A percentile compares a stretch with the other conserved stretches of the same genome.
Evolutionary conservation across 2,329 filamentous ascomycete genomes (phyloP).

Genomic region (Penicillium crustosum): DNA sequence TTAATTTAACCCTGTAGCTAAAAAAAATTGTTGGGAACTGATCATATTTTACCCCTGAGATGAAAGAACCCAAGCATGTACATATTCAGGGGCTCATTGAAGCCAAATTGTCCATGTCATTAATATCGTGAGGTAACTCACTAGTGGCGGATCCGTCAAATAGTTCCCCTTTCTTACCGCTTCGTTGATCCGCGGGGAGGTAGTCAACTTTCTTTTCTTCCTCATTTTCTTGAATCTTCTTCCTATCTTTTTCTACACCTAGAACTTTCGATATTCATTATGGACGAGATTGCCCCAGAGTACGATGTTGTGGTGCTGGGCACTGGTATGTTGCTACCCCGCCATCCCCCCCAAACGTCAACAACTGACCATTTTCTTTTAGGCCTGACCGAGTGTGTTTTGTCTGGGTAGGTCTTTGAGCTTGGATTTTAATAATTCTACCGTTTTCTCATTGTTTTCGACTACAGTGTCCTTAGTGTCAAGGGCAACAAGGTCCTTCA

Average conservation of each 20-base stretch:
- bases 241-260: slow-evolving; percentile 14
- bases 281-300: slow-evolving; percentile 98
- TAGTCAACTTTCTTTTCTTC: slow-evolving; percentile 22
- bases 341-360: slow-evolving; percentile 22
- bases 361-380: slow-evolving; percentile 30
- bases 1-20: not conserved
- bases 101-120: not conserved
- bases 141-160: slow-evolving; percentile 29
- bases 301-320: slow-evolving; percentile 99
- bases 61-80: slow-evolving; percentile 2
- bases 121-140: slow-evolving; percentile 19
- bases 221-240: slow-evolving; percentile 16
- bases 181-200: slow-evolving; percentile 31
- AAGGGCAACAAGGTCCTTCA: slow-evolving; percentile 99
- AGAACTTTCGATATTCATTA: slow-evolving; percentile 49
- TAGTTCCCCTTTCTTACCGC: slow-evolving; percentile 29
- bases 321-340: slow-evolving; percentile 69
- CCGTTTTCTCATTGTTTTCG: slow-evolving; percentile 20
- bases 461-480: slow-evolving; percentile 80
- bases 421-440: slow-evolving; percentile 18
- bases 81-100: slow-evolving; percentile 7
- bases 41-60: slow-evolving; percentile 9
- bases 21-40: not conserved
- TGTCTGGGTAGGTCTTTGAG: slow-evolving; percentile 74
- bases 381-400: slow-evolving; percentile 98